Percentiles rank a stretch among this genome's conserved stretches.
These are phyloP conservation scores for Didymella glomerata DNA, from an alignment of 2,329 filamentous ascomycete genomes.

Conservation along the genomic window DNA sequence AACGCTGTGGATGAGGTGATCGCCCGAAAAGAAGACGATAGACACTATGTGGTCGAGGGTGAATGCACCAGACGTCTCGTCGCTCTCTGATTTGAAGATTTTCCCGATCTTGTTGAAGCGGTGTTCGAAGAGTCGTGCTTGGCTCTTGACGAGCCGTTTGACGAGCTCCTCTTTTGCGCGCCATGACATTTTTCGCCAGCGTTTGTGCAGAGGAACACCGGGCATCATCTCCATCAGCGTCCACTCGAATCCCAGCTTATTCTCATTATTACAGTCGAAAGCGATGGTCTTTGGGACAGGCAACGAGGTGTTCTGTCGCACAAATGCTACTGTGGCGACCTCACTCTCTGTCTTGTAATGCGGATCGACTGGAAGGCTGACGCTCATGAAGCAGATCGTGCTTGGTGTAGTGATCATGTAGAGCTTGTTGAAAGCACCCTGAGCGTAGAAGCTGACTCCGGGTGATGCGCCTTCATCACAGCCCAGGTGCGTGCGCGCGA, in stretches of 20 bases:
- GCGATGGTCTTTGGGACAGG: conserved; percentile 12
- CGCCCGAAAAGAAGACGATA: conserved; percentile 1
- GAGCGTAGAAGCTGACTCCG: too few species aligned
- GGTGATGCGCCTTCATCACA: too few species aligned
- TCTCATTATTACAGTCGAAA: background rate
- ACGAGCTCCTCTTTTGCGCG: conserved; percentile 8
- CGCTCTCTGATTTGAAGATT: background rate
- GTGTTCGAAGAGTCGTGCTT: background rate
- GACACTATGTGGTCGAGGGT: conserved; percentile 1
- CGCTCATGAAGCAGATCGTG: conserved; percentile 38
- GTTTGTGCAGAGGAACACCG: conserved; percentile 6
- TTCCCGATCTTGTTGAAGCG: conserved; percentile 8
- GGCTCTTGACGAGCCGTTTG: background rate
- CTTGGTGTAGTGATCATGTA: conserved; percentile 12
- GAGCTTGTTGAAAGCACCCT: conserved; percentile 22
- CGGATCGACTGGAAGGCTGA: conserved; percentile 32
- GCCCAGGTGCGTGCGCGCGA: background rate
- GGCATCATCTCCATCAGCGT: conserved; percentile 10
- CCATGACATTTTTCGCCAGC: conserved; percentile 18
- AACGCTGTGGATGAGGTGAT: conserved; percentile 1
- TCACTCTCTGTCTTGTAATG: conserved; percentile 30
- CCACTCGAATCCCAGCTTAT: conserved; percentile 20
- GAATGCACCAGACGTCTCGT: background rate
- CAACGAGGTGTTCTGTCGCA: conserved; percentile 5
- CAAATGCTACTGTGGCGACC: conserved; percentile 30